phyloP scores from a whole-genome alignment of 2,329 filamentous ascomycete genomes.

The Pseudocercospora pini-densiflorae region DNA sequence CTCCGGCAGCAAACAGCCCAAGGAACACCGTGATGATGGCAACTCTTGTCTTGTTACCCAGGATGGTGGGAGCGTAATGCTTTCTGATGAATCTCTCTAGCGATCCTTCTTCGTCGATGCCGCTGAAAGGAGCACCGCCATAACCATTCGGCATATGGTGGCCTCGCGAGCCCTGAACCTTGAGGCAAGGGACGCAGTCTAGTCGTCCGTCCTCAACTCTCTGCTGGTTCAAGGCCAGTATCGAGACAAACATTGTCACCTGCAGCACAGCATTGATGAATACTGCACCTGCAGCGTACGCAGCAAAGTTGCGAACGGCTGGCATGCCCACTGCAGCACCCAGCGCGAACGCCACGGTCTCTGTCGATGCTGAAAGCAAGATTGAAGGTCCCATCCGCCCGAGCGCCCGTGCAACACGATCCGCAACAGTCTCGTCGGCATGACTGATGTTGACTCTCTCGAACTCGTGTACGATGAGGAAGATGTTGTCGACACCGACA shows the following conservation, averaged over 20 bases:
- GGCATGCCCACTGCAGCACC: conserved; percentile 97
- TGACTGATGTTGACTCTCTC: conserved; percentile 92
- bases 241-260: conserved; percentile 94
- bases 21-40: conserved; percentile 80
- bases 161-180: conserved; percentile 73
- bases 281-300: conserved; percentile 94
- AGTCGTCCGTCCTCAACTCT: conserved; percentile 86
- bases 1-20: conserved; percentile 80
- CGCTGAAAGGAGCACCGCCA: conserved; percentile 64
- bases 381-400: conserved; percentile 98
- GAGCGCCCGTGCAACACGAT: conserved; percentile 83
- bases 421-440: conserved; percentile 84
- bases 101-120: conserved; percentile 79
- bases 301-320: conserved; percentile 94
- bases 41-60: conserved; percentile 80
- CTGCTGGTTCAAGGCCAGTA: conserved; percentile 87
- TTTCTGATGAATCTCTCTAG: conserved; percentile 90
- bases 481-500: conserved; percentile 98
- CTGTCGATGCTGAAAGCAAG: conserved; percentile 89
- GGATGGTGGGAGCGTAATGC: conserved; percentile 79
- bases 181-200: conserved; percentile 90
- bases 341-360: conserved; percentile 90
- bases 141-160: conserved; percentile 66
- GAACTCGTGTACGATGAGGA: conserved; percentile 97
- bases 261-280: conserved; percentile 97